Base-by-base conservation (phyloP, 257 asterid species). In the Paraleonurus japonicus region DNA sequence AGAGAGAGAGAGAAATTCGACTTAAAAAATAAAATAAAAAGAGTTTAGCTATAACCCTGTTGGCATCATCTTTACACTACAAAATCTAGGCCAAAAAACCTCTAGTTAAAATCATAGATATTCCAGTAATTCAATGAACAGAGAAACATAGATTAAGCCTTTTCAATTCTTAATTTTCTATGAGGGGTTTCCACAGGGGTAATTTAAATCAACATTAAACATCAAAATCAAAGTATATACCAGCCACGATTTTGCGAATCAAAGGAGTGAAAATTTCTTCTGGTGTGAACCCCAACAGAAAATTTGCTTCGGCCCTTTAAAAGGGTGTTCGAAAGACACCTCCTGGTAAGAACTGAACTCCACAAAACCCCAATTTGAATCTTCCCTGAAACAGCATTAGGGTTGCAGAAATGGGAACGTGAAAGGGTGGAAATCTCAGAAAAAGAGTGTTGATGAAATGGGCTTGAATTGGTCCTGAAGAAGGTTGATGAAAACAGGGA, bases 171-270 rank as follows among this genome's bases (percentile, higher is more conserved):
- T 4, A 51, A 8, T 67, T 26, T 33, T 26, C 64, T 35, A 32
- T 12, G 16, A 58, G 65, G n/a, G n/a, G n/a, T n/a, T n/a, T 22
- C 57, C 19, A 28, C 61, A n/a, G 6, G 37, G 35, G 35, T 15
- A 57, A 57, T 28, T 28, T 3, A 58, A 4, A 60, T 33, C 15
- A 57, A 71, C 71, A 39, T 28, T 61, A 45, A 35, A 22, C 13
- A 62, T 10, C 9, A 17, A 20, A 65, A 22, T 28, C 16, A 15
- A 65, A 67, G 68, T 7, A 19, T 48, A n/a, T 75, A 85, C 90
- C 86, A 54, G 58, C 81, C 80, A 24, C 87, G 71, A 26, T 75
- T 50, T 59, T 62, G 78, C 7, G 84, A 78, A 67, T 82, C 83
- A 69, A 83, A 75, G 7, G 87, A 85, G 79, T 75, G 81, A 39